These are phyloP conservation scores for Fusarium fujikuroi DNA, from an alignment of 2,329 filamentous ascomycete genomes.

Conservation along the genomic window DNA sequence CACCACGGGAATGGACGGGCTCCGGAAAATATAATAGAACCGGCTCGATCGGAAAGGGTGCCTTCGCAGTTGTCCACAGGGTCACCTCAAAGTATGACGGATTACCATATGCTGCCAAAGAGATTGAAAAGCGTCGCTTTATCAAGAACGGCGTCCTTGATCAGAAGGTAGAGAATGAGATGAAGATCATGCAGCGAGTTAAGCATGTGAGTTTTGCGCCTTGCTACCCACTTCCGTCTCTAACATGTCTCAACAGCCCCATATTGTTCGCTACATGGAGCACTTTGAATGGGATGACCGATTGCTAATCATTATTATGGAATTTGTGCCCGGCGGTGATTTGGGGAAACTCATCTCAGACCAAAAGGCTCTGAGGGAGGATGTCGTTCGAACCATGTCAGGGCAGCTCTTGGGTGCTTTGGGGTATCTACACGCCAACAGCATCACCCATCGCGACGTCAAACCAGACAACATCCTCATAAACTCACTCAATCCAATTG, in stretches of 20 bases:
- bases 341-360: conserved; percentile 77
- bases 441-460: conserved; percentile 97
- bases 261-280: conserved; percentile 92
- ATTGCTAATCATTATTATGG: conserved; percentile 97
- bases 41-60: conserved; percentile 86
- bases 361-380: conserved; percentile 72
- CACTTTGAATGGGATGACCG: conserved; percentile 83
- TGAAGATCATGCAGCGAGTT: conserved; percentile 91
- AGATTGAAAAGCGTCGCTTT: conserved; percentile 91
- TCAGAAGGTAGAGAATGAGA: conserved; percentile 94
- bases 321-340: conserved; percentile 85
- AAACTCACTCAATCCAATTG: conserved; percentile 74
- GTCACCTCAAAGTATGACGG: conserved; percentile 88
- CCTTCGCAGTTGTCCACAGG: conserved; percentile 94
- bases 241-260: conserved; percentile 63
- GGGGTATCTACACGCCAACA: conserved; percentile 84
- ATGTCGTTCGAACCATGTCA: conserved; percentile 76
- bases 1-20: conserved; percentile 78
- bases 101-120: conserved; percentile 87
- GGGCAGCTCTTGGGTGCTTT: conserved; percentile 83
- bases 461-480: conserved; percentile 98
- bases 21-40: conserved; percentile 86
- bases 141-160: conserved; percentile 92
- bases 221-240: background rate
- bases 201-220: conserved; percentile 72